Conservation (phyloP, 208 protist genomes). For the Trypanosomatidae sp. region DNA sequence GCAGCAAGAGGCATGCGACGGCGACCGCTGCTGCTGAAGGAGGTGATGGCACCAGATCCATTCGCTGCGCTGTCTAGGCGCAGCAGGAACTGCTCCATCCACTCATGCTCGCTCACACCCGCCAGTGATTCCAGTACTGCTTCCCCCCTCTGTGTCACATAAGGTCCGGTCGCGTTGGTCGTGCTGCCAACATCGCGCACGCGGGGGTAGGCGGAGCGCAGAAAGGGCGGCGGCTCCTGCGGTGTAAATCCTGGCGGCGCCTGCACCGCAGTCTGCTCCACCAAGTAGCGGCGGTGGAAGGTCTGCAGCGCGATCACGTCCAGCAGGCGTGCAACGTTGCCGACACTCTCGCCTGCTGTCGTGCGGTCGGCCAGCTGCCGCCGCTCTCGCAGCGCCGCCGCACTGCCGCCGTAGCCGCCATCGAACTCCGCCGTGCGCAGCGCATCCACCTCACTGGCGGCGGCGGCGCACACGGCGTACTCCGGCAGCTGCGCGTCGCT, state of each 20-base stretch:
- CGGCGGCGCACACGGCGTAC: constrained; percentile 49
- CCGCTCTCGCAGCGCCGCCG: constrained; percentile 24
- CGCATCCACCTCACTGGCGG: constrained; percentile 54
- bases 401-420: constrained; percentile 12
- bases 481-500: constrained; percentile 39
- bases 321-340: constrained; percentile 26
- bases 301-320: constrained; percentile 53
- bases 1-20: no score
- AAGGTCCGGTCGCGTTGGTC: no score
- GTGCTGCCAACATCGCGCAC: constrained; percentile 36
- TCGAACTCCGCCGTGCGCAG: constrained; percentile 34
- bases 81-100: constrained; percentile 14
- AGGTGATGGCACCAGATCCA: neutral
- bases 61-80: constrained; percentile 13
- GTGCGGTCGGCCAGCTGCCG: constrained; percentile 39
- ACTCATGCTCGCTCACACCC: constrained; percentile 20
- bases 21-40: neutral
- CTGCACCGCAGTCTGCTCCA: constrained; percentile 44
- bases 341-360: constrained; percentile 39
- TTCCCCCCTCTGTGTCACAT: neutral
- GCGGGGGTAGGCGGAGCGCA: constrained; percentile 57
- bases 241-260: constrained; percentile 53
- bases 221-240: constrained; percentile 66
- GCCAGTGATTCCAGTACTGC: neutral
- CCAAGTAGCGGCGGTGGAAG: constrained; percentile 43